Base-by-base conservation (phyloP, 1,284 basidiomycete species). In the Tilletia setariae region DNA sequence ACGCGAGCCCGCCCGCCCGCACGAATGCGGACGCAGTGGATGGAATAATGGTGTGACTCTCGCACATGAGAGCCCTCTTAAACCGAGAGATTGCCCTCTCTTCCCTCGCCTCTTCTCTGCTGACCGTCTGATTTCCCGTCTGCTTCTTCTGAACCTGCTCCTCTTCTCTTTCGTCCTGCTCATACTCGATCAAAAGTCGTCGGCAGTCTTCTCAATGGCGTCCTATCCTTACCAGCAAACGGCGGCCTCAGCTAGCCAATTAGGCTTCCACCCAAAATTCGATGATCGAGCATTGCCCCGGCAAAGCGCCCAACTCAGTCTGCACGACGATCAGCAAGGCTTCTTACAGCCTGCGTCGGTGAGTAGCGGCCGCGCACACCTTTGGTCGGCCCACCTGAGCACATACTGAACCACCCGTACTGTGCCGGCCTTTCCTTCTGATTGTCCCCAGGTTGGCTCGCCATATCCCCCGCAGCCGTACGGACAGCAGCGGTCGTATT, bases 151-250 rank as follows among this genome's bases (percentile, higher is more conserved):
- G 21, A n/a, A 25, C 23, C 21, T 25, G 51, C 28, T 25, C 51
- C 23, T 49, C 35, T 40, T 11, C 35, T 49, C 47, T 49, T 49
- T 49, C 47, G 23, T 46, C 44, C 51, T 1, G 13, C 1, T 23
- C 51, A 23, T 28, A 32, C 16, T 25, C 51, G 51, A 61, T 35
- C n/a, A n/a, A 40, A 11, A 40, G 4, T 11, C 35, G 35, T 40
- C 35, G 35, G 11, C 35, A 40, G 35, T 40, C 35, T 4, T 40
- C 11, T 4, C 35, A 4, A 40, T 40, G 35, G 35, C 35, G 28
- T 61, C 56, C 28, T 35, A 35, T 35, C 56, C 28, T 13, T 61
- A 61, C 56, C 56, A 61, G 28, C 46, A 49, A 13, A 30, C 56
- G 32, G 56, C 56, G 13, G 56, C 25, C 15, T 61, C 56, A 4